Evolutionary conservation across 1,139 yeast species (phyloP).

Genomic region (Candida glucosophila): DNA sequence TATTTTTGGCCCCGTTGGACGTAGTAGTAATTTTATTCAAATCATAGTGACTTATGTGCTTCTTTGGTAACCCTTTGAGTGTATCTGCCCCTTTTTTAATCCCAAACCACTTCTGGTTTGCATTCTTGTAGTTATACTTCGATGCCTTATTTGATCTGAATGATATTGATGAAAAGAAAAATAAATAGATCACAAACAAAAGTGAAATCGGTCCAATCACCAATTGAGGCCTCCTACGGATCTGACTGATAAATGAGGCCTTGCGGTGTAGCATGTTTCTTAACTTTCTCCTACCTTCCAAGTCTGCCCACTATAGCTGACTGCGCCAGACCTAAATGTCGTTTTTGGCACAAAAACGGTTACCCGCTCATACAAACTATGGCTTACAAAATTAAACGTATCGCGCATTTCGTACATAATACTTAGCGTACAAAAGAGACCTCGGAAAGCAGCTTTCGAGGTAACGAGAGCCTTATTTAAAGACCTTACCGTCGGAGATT

Average conservation of each 20-base stretch:
- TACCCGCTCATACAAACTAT: too few species aligned
- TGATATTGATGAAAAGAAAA: slow-evolving; percentile 28
- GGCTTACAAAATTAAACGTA: too few species aligned
- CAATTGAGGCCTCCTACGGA: slow-evolving; percentile 53
- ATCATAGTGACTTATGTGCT: slow-evolving; percentile 78
- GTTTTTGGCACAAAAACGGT: too few species aligned
- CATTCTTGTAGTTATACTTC: slow-evolving; percentile 39
- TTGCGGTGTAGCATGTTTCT: slow-evolving; percentile 10
- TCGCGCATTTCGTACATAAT: too few species aligned
- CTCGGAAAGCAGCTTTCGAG: too few species aligned
- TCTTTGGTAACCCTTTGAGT: slow-evolving; percentile 59
- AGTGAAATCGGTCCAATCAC: slow-evolving; percentile 38
- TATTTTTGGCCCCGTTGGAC: slow-evolving; percentile 58
- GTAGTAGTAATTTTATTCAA: slow-evolving; percentile 69
- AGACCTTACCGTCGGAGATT: slow-evolving; percentile 46
- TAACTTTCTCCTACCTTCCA: too few species aligned
- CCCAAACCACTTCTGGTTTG: slow-evolving; percentile 40
- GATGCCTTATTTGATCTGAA: slow-evolving; percentile 9
- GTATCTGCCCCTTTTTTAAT: slow-evolving; percentile 38
- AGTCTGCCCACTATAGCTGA: too few species aligned
- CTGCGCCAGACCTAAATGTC: too few species aligned
- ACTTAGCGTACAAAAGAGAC: too few species aligned
- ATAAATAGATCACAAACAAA: slow-evolving; percentile 32
- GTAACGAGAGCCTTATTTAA: too few species aligned
- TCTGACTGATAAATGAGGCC: slow-evolving; percentile 35